Conservation (phyloP, 2,329 filamentous ascomycete species). For the Coniochaeta sp. region DNA sequence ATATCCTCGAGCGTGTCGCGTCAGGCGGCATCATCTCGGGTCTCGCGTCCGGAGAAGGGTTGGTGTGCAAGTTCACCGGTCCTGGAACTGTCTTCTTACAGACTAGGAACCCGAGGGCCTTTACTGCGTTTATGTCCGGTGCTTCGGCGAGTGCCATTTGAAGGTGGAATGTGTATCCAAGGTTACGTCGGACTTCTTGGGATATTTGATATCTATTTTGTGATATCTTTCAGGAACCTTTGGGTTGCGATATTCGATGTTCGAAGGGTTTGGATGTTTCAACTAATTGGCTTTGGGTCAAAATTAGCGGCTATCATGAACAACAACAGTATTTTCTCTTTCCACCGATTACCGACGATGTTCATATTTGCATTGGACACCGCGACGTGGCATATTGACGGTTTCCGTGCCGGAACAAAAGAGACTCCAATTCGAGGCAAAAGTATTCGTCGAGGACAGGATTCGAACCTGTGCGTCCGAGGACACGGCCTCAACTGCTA, state of each 20-base stretch:
- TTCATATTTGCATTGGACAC: too few species aligned
- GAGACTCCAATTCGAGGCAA: not conserved
- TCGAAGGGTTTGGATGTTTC: too few species aligned
- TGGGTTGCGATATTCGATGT: too few species aligned
- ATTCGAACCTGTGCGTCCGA: constrained; percentile 1
- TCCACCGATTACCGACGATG: too few species aligned
- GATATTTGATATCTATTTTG: not conserved
- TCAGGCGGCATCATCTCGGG: constrained; percentile 92
- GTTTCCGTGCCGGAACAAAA: not conserved
- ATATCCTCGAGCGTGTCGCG: constrained; percentile 80
- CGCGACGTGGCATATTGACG: too few species aligned
- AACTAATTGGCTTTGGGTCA: too few species aligned
- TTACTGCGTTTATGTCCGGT: not conserved
- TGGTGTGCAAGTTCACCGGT: constrained; percentile 90
- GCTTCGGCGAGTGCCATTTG: constrained; percentile 5
- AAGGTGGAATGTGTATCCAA: not conserved
- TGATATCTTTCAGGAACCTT: too few species aligned
- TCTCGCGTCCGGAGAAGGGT: constrained; percentile 71
- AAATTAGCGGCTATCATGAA: too few species aligned
- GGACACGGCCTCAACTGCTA: not conserved
- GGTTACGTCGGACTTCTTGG: not conserved
- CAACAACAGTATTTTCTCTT: too few species aligned
- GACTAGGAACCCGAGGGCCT: constrained; percentile 63
- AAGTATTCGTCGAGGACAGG: not conserved
- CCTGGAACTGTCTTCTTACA: constrained; percentile 90